Percentiles rank a stretch among this genome's conserved stretches.
Evolutionary conservation across 179 eudicot species (phyloP).

Genomic region (Spinacia oleracea): DNA sequence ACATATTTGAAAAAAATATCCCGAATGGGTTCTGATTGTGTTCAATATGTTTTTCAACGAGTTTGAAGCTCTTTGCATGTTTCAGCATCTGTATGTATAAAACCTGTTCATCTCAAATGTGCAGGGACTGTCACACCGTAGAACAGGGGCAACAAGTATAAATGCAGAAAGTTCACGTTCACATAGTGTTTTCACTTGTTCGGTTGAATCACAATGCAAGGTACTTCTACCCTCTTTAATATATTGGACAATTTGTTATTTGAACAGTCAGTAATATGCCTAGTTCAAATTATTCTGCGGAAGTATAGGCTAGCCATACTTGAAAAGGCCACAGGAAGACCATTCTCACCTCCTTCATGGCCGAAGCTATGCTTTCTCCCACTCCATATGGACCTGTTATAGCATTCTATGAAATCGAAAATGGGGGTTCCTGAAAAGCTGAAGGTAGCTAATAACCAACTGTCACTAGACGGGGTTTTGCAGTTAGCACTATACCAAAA

Average conservation of each 20-base stretch:
- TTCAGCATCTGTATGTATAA: background rate
- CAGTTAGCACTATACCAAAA: background rate
- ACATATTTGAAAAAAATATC: background rate
- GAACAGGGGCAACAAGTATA: slow-evolving; percentile 85
- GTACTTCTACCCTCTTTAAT: slow-evolving; percentile 33
- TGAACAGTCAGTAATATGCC: background rate
- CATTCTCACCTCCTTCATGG: background rate
- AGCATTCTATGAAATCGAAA: background rate
- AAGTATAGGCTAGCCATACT: background rate
- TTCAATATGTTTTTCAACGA: background rate
- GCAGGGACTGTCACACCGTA: slow-evolving; percentile 88
- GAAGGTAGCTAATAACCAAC: background rate
- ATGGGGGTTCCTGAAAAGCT: background rate
- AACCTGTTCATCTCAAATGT: slow-evolving; percentile 10
- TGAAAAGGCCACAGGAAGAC: background rate
- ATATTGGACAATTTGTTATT: background rate
- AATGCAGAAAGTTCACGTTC: slow-evolving; percentile 98
- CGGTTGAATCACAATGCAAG: slow-evolving; percentile 94
- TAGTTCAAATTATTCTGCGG: background rate
- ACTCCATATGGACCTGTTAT: background rate
- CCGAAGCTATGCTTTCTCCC: background rate
- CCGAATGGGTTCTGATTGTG: background rate
- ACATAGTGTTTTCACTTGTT: slow-evolving; percentile 96
- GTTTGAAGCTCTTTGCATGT: background rate
- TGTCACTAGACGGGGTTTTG: background rate